Evolutionary conservation across 345 rosid species (phyloP).

Genomic region (Brassica rapa): DNA sequence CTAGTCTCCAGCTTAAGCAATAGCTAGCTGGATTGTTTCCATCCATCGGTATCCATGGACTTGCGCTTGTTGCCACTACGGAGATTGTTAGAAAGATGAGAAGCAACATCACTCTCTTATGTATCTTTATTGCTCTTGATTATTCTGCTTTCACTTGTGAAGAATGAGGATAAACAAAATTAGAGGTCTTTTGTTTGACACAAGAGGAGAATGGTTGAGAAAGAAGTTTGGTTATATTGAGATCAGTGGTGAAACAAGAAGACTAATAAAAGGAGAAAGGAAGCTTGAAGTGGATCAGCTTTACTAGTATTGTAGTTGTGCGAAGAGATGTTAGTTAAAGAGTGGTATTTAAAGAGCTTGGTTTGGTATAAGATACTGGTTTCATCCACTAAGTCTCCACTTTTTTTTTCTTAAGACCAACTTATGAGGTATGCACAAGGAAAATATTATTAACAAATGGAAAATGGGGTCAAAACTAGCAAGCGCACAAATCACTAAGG

Average conservation of each 20-base stretch:
- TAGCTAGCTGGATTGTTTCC: constrained; percentile 33
- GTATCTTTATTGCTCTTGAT: constrained; percentile 41
- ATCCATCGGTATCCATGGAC: constrained; percentile 23
- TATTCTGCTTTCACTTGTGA: constrained; percentile 19
- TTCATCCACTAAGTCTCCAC: constrained; percentile 24
- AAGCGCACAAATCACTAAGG: constrained; percentile 22
- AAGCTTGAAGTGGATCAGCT: constrained; percentile 21
- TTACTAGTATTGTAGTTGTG: constrained; percentile 14
- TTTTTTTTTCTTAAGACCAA: not conserved
- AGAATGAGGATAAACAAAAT: not conserved
- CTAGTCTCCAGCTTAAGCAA: constrained; percentile 88
- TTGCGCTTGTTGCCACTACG: constrained; percentile 28
- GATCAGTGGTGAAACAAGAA: constrained; percentile 22
- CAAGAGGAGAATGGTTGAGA: not conserved
- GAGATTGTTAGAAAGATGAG: constrained; percentile 44
- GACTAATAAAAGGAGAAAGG: not conserved
- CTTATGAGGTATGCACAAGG: constrained; percentile 29
- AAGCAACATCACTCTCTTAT: constrained; percentile 33
- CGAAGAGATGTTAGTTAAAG: constrained; percentile 12
- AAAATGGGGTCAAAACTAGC: constrained; percentile 27
- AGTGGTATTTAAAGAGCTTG: constrained; percentile 33
- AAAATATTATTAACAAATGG: not conserved
- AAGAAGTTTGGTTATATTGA: not conserved
- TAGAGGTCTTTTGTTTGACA: not conserved
- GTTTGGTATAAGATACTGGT: constrained; percentile 35